Evolutionary conservation across 768 basidiomycete species (phyloP), one percentile per base, ranked within the genome.

Genomic region (Tricholoma flavovirens): DNA sequence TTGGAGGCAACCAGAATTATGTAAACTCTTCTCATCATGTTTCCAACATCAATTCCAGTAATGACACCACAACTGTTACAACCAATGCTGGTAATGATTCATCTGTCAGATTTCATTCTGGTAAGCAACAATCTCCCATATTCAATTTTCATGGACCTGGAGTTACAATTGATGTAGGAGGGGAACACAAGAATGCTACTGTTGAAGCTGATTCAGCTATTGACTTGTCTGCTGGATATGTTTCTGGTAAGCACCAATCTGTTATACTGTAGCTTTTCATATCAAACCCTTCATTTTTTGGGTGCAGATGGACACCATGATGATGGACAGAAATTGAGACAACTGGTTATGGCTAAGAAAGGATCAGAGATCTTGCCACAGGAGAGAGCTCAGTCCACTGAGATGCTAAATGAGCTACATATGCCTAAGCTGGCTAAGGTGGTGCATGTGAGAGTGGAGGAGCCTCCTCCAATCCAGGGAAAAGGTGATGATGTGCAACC

Each of bases 51-150:
- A 60, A 64, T 24, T 55, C 58, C 11, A 63, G 60, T 5, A 63
- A 64, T 42, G 56, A 60, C 14, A 61, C 52, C 12, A 63, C 53
- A 8, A 66, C 61, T 15, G 59, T 35, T 8, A 62, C 58, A n/a
- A 51, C 56, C 5, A 59, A 62, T 49, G 58, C 65, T 8, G 60
- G 49, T 46, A 64, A 66, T 42, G 45, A 53, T 10, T 52, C 38
- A 10, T 53, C 55, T 24, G 33, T 43, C 4, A n/a, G 15, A 8
- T 24, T 30, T 30, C 1, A 8, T 46, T 26, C 14, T 10, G 46
- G 46, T 49, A 15, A 29, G 46, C n/a, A 48, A 48, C 12, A 45
- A 45, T 14, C 12, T 36, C 15, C 14, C 15, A 36, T 4, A 36
- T 36, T 7, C 15, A 36, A 15, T 36, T 15, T 15, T 15, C 14